These are phyloP conservation scores for Penicillium verrucosum DNA, from an alignment of 2,329 filamentous ascomycete species.

Conservation along the genomic window DNA sequence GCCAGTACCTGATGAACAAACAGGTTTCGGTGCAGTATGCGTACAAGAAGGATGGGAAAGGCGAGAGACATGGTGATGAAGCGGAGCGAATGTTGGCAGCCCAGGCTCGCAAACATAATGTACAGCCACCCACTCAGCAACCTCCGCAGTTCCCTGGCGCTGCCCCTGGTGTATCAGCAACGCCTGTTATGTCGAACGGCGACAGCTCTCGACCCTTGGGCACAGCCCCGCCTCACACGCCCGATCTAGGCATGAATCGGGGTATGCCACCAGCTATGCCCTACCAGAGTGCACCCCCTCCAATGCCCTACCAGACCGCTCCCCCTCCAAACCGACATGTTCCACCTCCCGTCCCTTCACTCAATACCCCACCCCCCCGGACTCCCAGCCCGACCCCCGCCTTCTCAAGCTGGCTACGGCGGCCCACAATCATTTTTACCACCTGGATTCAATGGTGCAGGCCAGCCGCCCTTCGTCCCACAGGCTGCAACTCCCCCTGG, in stretches of 20 bases:
- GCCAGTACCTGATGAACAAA: conserved; percentile 95
- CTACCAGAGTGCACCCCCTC: conserved; percentile 44
- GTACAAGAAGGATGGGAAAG: conserved; percentile 98
- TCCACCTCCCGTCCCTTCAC: conserved; percentile 52
- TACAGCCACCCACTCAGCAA: conserved; percentile 74
- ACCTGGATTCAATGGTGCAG: conserved; percentile 37
- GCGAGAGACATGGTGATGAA: conserved; percentile 89
- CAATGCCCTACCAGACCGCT: conserved; percentile 42
- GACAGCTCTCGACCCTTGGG: conserved; percentile 37
- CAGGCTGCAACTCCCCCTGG: conserved; percentile 46
- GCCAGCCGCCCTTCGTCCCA: conserved; percentile 30
- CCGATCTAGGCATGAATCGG: conserved; percentile 41
- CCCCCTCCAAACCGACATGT: conserved; percentile 52
- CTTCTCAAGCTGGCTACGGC: conserved; percentile 64
- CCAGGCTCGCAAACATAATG: conserved; percentile 91
- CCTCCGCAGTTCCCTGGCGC: conserved; percentile 63
- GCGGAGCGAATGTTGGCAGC: conserved; percentile 88
- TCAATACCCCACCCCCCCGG: conserved; percentile 49
- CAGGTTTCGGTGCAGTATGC: conserved; percentile 96
- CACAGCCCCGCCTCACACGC: conserved; percentile 23
- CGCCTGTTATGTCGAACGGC: conserved; percentile 44
- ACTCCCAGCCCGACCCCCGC: conserved; percentile 67
- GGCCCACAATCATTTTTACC: conserved; percentile 51
- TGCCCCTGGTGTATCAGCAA: conserved; percentile 40
- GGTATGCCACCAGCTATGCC: conserved; percentile 37